phyloP scores from a whole-genome alignment of 2,329 filamentous ascomycete species.

The Leptographium radiaticola region DNA sequence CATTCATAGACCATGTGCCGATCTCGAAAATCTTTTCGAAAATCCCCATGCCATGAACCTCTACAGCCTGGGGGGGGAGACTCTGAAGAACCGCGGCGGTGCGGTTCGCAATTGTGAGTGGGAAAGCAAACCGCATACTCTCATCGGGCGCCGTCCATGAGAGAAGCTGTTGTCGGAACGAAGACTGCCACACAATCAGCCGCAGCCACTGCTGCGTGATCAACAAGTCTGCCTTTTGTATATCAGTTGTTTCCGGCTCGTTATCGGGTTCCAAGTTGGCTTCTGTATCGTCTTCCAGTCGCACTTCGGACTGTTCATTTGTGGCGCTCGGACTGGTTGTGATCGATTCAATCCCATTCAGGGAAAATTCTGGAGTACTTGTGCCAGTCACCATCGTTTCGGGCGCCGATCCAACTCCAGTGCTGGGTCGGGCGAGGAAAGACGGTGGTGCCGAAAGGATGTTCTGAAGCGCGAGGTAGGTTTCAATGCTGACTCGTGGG shows the following conservation, averaged over 20 bases:
- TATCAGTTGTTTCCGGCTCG: constrained; percentile 34
- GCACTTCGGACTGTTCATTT: neutral
- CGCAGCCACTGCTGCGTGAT: constrained; percentile 60
- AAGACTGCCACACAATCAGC: constrained; percentile 60
- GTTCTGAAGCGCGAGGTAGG: constrained; percentile 22
- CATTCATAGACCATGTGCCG: constrained; percentile 30
- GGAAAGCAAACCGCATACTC: constrained; percentile 49
- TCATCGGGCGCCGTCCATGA: constrained; percentile 44
- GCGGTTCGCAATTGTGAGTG: constrained; percentile 47
- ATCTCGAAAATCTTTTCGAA: constrained; percentile 38
- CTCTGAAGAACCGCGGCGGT: constrained; percentile 31
- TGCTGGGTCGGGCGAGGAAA: constrained; percentile 12
- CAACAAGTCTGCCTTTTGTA: constrained; percentile 55
- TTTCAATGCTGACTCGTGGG: constrained; percentile 19
- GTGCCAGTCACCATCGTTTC: constrained; percentile 1
- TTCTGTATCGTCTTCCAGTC: neutral
- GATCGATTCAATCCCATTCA: neutral
- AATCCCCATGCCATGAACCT: constrained; percentile 35
- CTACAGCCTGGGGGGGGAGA: constrained; percentile 27
- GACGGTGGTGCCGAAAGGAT: constrained; percentile 20
- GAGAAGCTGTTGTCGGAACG: constrained; percentile 51
- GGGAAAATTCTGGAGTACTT: constrained; percentile 16
- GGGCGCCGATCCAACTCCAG: neutral
- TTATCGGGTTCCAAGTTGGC: neutral
- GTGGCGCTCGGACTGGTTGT: neutral